A percentile compares a stretch with the other conserved stretches of the same genome.
phyloP scores from a whole-genome alignment of 176 grass and related monocot species.

The Elaeis guineensis region DNA sequence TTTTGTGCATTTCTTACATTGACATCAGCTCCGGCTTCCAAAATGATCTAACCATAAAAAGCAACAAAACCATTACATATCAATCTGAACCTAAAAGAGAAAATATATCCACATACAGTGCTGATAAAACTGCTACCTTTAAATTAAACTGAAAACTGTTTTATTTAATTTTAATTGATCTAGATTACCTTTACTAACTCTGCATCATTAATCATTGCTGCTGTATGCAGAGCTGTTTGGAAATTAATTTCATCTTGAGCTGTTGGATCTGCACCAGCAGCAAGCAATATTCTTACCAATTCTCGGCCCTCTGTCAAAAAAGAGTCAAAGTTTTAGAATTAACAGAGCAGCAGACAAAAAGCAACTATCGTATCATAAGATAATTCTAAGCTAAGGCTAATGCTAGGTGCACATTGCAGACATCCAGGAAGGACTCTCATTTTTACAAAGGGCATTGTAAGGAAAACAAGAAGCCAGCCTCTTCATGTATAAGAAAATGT shows the following conservation, averaged over 20 bases:
- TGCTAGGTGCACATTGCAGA: no score
- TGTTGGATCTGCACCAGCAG: constrained; percentile 90
- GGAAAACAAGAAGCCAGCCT: no score
- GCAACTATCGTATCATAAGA: neutral
- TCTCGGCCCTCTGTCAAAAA: constrained; percentile 80
- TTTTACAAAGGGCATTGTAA: no score
- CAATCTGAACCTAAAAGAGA: constrained; percentile 5
- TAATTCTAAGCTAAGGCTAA: no score
- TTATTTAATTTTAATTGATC: neutral
- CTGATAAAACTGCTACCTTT: neutral
- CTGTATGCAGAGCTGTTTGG: constrained; percentile 89
- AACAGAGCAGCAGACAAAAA: neutral
- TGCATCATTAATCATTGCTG: constrained; percentile 97
- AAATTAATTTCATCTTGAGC: constrained; percentile 77
- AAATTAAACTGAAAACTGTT: no score
- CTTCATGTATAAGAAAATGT: no score
- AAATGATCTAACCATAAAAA: constrained; percentile 66
- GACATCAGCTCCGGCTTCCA: constrained; percentile 91
- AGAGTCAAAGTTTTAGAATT: constrained; percentile 1
- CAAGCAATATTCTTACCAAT: constrained; percentile 79
- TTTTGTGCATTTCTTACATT: constrained; percentile 97
- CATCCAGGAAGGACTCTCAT: no score
- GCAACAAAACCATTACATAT: constrained; percentile 4
- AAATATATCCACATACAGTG: constrained; percentile 7
- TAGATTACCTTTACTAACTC: constrained; percentile 76